Conservation (phyloP, 23 red algal genomes). For the Gracilaria vermiculophylla region DNA sequence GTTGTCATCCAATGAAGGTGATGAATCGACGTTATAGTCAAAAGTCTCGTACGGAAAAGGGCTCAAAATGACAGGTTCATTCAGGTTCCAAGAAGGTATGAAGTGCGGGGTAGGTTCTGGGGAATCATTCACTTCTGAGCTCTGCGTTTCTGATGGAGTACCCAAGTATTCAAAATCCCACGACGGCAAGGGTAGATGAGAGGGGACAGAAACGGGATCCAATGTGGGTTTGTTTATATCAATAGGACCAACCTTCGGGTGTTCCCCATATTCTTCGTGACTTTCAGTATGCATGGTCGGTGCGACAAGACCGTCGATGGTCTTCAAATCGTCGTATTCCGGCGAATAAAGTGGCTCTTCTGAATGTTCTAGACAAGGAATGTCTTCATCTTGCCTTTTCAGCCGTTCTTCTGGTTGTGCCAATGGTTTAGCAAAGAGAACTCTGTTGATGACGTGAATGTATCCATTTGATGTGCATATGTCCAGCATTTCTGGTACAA, state of each 20-base stretch:
- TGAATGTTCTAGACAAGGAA: not conserved
- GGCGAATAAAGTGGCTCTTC: not conserved
- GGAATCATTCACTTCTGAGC: not conserved
- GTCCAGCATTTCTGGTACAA: slow-evolving; percentile 6
- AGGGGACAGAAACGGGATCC: not conserved
- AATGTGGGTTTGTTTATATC: not conserved
- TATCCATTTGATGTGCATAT: slow-evolving; percentile 29
- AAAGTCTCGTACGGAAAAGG: not conserved
- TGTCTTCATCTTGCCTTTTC: not conserved
- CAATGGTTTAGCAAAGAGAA: not conserved
- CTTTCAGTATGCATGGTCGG: not conserved
- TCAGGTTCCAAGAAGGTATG: not conserved
- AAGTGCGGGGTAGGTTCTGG: not conserved
- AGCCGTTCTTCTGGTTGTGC: not conserved
- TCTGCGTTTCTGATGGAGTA: not conserved
- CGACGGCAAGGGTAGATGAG: not conserved
- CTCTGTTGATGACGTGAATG: slow-evolving; percentile 20
- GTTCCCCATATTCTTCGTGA: not conserved
- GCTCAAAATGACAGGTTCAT: not conserved
- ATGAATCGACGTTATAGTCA: not conserved
- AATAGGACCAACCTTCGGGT: not conserved
- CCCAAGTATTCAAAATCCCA: not conserved
- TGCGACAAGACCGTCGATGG: too few species aligned
- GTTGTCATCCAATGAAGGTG: not conserved
- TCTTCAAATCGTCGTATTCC: not conserved